Evolutionary conservation across 1,284 basidiomycete genomes (phyloP), one percentile per base, ranked within the genome.

Genomic region (Cystobasidium slooffiae): DNA sequence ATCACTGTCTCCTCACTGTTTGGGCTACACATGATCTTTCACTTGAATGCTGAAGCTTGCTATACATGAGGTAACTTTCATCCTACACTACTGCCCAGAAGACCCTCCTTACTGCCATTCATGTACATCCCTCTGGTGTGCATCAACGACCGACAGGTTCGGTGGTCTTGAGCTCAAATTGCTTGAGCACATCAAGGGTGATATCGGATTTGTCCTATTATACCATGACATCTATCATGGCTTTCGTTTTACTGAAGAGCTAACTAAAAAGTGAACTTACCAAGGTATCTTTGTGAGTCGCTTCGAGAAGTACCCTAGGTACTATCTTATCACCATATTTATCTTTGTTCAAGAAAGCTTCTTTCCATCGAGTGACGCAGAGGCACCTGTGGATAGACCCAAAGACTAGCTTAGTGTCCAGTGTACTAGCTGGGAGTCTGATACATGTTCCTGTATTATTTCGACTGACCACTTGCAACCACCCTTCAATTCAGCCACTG

Each of bases 341-440:
- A 39, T 66, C 62, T 53, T 31, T 66, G 18, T 64, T 64, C 52
- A 58, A n/a, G 46, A 67, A 74, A 18, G 72, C 72, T 52, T 74
- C 64, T 39, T 74, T 74, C 72, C 72, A 74, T 41, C 72, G 39
- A 7, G 64, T 58, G 24, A 68, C 72, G 55, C 72, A 74, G 55
- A 74, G 64, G 59, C 69, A 72, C 67, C 67, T 68, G 9, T 14
- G 31, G 4, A 49, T 4, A 1, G 20, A 8, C 6, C 14, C 9
- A 44, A 18, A 2, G 3, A 18, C 8, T 51, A 49, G 14, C 3
- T 20, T 16, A 9, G 37, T 7, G 31, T 31, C 31, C 31, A 31
- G 31, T 31, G 31, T 31, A 31, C 31, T 31, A 31, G 31, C 31
- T 51, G 16, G 20, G 49, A 51, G 49, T 51, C 49, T 51, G 49